Evolutionary conservation across 306 rosid species (phyloP), one percentile per base, ranked within the genome.

Genomic region (Citrullus colocynthis): DNA sequence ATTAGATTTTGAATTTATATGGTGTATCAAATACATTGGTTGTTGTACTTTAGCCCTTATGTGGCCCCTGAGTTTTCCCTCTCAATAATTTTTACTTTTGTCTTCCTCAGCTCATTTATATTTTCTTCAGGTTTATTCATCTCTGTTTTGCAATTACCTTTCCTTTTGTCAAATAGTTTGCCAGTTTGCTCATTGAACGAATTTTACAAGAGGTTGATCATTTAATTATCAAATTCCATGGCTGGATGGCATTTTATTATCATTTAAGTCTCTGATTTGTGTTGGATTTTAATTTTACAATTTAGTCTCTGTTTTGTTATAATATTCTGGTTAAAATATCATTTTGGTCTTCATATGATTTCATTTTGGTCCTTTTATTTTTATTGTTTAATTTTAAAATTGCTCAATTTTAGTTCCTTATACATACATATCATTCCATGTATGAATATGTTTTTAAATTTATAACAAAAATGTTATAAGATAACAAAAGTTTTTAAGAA

Each of bases 1-100:
- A 42, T n/a, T 82, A 63, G 63, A 39, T 55, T 63, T 82, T 71
- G 75, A 72, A 44, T 44, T 70, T 36, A 34, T 78, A 80, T 78
- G 75, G 78, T 82, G 79, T 75, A 74, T 67, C 65, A n/a, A 70
- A 36, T 67, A 79, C 82, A 12, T 45, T 59, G 77, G 64, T 42
- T 45, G 80, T 39, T 42, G 81, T 70, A 67, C 75, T 41, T 58
- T 64, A 64, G 72, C 24, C 18, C 39, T 48, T 44, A 4, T 63
- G 64, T 32, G 52, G 80, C 60, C 80, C 72, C 55, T 28, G 20
- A 72, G 39, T 44, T 76, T 83, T 41, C 13, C 30, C 55, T 7
- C 77, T 34, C 44, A 73, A 73, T 73, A 73, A 49, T 70, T 9
- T 70, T 57, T 70, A 57, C 32, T 39, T 45, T 70, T 11, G 36